A percentile compares a stretch with the other conserved stretches of the same genome.
phyloP scores from a whole-genome alignment of 352 stramenopile species.

The Pythium sp. region DNA sequence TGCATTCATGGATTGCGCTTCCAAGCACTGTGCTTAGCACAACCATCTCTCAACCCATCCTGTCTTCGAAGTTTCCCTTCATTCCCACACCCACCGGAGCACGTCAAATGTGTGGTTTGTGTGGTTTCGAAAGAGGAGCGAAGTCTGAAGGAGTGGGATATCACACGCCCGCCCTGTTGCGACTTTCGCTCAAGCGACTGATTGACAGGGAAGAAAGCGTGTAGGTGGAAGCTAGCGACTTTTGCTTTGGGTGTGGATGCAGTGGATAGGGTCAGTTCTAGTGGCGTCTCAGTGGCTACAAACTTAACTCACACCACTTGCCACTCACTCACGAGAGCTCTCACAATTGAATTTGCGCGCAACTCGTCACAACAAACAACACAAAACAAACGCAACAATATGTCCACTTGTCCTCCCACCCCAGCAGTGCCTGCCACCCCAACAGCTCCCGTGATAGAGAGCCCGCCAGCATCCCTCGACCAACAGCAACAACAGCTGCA shows the following conservation, averaged over 20 bases:
- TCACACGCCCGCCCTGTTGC: background rate
- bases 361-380: background rate
- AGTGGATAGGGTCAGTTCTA: background rate
- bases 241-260: background rate
- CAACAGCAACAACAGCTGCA: background rate
- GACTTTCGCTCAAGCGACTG: background rate
- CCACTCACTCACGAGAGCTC: background rate
- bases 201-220: background rate
- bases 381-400: background rate
- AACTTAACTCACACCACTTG: background rate
- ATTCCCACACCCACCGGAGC: background rate
- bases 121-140: background rate
- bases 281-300: background rate
- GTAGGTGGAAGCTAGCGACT: background rate
- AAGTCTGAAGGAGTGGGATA: background rate
- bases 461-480: background rate
- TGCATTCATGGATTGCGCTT: background rate
- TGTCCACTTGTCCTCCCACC: background rate
- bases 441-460: background rate
- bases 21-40: background rate
- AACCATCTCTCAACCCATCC: background rate
- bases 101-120: background rate
- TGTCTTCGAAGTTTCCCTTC: background rate
- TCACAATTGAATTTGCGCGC: slow-evolving; percentile 7
- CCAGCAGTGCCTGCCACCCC: background rate